Evolutionary conservation across 2,329 filamentous ascomycete genomes (phyloP), one percentile per base, ranked within the genome.

Genomic region (Talaromyces pinophilus): DNA sequence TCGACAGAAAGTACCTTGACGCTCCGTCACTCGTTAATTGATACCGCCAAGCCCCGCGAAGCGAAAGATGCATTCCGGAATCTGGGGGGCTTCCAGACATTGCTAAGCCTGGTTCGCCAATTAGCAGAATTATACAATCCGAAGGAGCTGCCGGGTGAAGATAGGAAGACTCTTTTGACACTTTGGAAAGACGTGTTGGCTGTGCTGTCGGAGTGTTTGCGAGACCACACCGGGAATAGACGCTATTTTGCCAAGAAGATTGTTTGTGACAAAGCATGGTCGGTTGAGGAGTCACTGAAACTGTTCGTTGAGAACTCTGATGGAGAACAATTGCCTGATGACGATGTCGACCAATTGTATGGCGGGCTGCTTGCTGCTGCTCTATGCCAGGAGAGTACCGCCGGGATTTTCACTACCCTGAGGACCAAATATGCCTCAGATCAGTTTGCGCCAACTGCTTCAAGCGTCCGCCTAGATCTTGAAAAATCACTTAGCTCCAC

Each of bases 31-130:
- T 80, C 85, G 65, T 81, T 88, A 57, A 85, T 87, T 69, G 85
- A 87, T 66, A 79, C 80, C 68, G 78, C 78, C 70, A 77, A 80
- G 66, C 79, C 82, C 33, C 79, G 79, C 60, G 81, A 83, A 67
- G 82, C 83, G 54, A 92, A 93, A 80, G 92, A 96, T 80, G 89
- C 92, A 71, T 97, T 97, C 76, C 88, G 93, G 70, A 88, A 92
- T 74, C 85, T 93, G 30, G 84, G 86, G 65, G 93, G 93, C 72
- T 97, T 96, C 77, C 87, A 92, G 72, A 84, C 85, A 52, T 80
- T 96, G 25, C 82, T 97, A 63, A 83, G 87, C 50, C 84, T 91
- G 30, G 81, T 96, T 25, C 85, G 88, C 66, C 85, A 87, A 63
- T 88, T 93, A 69, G 89, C 90, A 0, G 90, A 90, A 69, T 91